A percentile compares a stretch with the other conserved stretches of the same genome.
Evolutionary conservation across 1,139 yeast species (phyloP).

Genomic region (Torulaspora globosa): DNA sequence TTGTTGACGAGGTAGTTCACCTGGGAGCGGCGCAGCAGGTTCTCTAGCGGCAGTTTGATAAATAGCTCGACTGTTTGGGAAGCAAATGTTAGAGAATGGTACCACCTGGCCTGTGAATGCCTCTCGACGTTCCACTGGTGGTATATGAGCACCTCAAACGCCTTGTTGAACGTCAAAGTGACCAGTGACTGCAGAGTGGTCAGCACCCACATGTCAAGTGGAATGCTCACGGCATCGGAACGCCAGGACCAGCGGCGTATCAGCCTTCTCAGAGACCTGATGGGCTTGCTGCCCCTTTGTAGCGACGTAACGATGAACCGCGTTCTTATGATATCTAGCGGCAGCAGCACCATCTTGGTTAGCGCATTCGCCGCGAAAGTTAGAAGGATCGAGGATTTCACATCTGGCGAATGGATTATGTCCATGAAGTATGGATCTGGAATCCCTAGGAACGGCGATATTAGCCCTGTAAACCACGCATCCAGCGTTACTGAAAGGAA

Average conservation of each 20-base stretch:
- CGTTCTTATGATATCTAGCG: constrained; percentile 76
- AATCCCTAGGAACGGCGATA: constrained; percentile 76
- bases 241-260: constrained; percentile 40
- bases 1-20: constrained; percentile 50
- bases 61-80: constrained; percentile 65
- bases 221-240: constrained; percentile 33
- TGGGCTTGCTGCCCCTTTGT: constrained; percentile 15
- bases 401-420: constrained; percentile 75
- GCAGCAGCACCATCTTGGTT: constrained; percentile 74
- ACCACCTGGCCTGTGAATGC: constrained; percentile 59
- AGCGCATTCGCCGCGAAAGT: constrained; percentile 69
- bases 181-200: constrained; percentile 52
- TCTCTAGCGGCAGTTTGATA: constrained; percentile 81
- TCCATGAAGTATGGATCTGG: constrained; percentile 90
- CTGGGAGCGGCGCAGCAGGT: constrained; percentile 79
- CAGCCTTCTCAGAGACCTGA: constrained; percentile 38
- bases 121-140: constrained; percentile 65
- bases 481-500: constrained; percentile 75
- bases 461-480: constrained; percentile 87
- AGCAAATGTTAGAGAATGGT: constrained; percentile 49
- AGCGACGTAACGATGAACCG: constrained; percentile 63
- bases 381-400: constrained; percentile 60
- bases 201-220: constrained; percentile 27
- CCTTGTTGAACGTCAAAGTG: constrained; percentile 49
- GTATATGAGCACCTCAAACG: constrained; percentile 70